phyloP scores from a whole-genome alignment of 2,329 filamentous ascomycete species.

The Sphaerulina musiva region DNA sequence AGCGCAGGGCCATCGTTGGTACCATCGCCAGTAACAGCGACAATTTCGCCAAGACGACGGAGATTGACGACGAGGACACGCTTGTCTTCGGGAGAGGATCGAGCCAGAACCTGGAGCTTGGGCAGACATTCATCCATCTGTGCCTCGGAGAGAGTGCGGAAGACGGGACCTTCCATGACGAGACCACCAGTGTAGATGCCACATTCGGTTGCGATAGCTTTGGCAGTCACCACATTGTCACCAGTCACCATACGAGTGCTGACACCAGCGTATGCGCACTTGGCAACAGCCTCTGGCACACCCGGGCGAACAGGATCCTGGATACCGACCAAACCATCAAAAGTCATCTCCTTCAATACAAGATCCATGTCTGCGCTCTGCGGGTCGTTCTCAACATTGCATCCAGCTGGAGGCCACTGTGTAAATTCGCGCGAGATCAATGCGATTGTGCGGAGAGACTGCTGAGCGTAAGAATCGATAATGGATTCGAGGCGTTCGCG shows the following conservation, averaged over 20 bases:
- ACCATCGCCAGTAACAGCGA: slow-evolving; percentile 60
- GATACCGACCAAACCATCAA: slow-evolving; percentile 66
- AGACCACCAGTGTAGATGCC: slow-evolving; percentile 53
- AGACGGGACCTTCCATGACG: slow-evolving; percentile 42
- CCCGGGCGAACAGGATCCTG: slow-evolving; percentile 65
- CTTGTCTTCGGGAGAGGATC: slow-evolving; percentile 65
- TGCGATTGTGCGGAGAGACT: slow-evolving; percentile 77
- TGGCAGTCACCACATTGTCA: slow-evolving; percentile 66
- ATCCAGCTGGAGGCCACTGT: slow-evolving; percentile 66
- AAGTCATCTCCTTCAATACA: slow-evolving; percentile 64
- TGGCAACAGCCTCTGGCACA: slow-evolving; percentile 60
- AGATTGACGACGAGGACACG: slow-evolving; percentile 57
- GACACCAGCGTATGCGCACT: slow-evolving; percentile 62
- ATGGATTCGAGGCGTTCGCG: slow-evolving; percentile 54
- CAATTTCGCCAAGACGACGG: slow-evolving; percentile 58
- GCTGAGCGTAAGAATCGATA: slow-evolving; percentile 70
- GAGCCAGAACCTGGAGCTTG: slow-evolving; percentile 59
- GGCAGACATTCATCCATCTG: slow-evolving; percentile 53
- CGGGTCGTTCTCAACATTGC: slow-evolving; percentile 53
- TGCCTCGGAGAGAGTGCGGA: slow-evolving; percentile 37
- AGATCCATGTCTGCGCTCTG: slow-evolving; percentile 62
- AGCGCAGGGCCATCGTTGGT: slow-evolving; percentile 61
- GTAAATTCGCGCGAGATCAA: slow-evolving; percentile 73
- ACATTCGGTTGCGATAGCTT: slow-evolving; percentile 66
- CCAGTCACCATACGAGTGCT: slow-evolving; percentile 68